Evolutionary conservation across 1,284 basidiomycete species (phyloP).

Genomic region (Microbotryum silenes-acaulis): DNA sequence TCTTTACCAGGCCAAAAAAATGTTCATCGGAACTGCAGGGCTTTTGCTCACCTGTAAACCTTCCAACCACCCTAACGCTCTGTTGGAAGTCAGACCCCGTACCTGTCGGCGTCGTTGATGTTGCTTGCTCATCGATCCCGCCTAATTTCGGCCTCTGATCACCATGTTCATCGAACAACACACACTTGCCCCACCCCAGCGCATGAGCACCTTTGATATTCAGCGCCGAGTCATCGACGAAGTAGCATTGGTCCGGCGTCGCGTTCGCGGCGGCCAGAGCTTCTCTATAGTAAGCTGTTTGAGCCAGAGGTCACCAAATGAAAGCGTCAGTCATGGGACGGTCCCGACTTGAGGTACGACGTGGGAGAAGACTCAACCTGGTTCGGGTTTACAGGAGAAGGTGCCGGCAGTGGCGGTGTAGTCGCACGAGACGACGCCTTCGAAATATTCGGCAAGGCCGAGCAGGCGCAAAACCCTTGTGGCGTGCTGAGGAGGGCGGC

Average conservation of each 20-base stretch:
- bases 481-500: conserved; percentile 33
- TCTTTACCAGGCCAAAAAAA: too few relatives aligned
- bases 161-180: conserved; percentile 32
- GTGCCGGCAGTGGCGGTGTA: conserved; percentile 35
- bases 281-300: conserved; percentile 26
- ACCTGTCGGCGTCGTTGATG: background rate
- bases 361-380: conserved; percentile 3
- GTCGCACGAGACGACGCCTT: conserved; percentile 43
- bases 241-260: conserved; percentile 17
- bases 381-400: conserved; percentile 44
- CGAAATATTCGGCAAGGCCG: conserved; percentile 38
- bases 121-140: conserved; percentile 7
- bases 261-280: conserved; percentile 10
- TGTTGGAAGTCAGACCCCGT: background rate
- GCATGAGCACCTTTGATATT: conserved; percentile 31
- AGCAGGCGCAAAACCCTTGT: conserved; percentile 39
- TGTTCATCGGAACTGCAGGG: too few relatives aligned
- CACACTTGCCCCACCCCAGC: conserved; percentile 32
- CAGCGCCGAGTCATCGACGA: conserved; percentile 34
- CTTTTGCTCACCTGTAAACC: too few relatives aligned
- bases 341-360: background rate
- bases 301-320: background rate
- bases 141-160: conserved; percentile 16
- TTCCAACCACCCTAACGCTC: too few relatives aligned
- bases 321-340: background rate